These are phyloP conservation scores for Butyriboletus loyo DNA, from an alignment of 768 basidiomycete species.

Conservation along the genomic window DNA sequence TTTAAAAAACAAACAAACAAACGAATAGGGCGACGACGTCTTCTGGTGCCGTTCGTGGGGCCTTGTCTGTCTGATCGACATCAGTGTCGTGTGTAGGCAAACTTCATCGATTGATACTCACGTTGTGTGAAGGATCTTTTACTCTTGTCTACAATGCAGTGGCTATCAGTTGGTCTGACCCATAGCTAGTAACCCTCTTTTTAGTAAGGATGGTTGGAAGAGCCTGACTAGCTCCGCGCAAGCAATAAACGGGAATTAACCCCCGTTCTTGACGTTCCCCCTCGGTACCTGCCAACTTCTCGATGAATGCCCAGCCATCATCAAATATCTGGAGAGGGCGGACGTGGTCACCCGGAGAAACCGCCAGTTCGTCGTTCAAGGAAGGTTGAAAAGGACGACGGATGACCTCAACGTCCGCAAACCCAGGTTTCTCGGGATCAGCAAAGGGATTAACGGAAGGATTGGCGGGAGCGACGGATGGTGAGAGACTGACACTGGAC, in stretches of 20 bases:
- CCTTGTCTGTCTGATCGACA: neutral
- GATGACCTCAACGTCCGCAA: conserved; percentile 47
- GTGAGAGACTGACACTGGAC: neutral
- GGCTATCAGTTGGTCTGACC: neutral
- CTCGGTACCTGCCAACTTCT: conserved; percentile 34
- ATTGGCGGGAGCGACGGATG: conserved; percentile 5
- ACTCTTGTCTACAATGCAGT: neutral
- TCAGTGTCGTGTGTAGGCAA: neutral
- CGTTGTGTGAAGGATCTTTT: neutral
- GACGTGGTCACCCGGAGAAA: conserved; percentile 49
- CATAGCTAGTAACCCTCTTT: conserved; percentile 45
- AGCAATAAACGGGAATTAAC: conserved; percentile 69
- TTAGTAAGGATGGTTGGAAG: conserved; percentile 48
- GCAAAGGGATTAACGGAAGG: conserved; percentile 33
- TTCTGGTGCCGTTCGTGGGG: neutral
- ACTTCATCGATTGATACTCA: neutral
- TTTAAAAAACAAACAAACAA: neutral
- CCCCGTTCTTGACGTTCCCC: conserved; percentile 34
- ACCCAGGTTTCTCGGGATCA: conserved; percentile 31
- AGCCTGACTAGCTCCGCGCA: conserved; percentile 47
- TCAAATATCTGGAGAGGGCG: conserved; percentile 55
- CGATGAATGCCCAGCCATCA: conserved; percentile 69
- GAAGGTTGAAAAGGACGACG: conserved; percentile 55
- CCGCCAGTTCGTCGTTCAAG: conserved; percentile 57
- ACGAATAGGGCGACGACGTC: neutral